A percentile compares a stretch with the other conserved stretches of the same genome.
Evolutionary conservation across 176 grass and related monocot genomes (phyloP).

Genomic region (Triticum dicoccoides): DNA sequence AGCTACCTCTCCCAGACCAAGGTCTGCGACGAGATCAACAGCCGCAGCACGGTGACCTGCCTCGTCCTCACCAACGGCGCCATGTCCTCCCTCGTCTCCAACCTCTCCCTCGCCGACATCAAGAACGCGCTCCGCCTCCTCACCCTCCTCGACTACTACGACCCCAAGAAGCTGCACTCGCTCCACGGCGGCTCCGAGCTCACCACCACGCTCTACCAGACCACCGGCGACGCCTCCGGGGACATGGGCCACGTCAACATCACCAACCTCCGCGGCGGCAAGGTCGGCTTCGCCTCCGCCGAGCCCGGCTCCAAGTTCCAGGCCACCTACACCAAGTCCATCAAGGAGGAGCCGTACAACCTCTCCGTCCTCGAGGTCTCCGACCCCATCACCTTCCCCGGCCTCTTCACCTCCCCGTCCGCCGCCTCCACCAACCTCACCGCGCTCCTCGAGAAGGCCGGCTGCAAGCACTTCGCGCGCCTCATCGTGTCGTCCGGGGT

Average conservation of each 20-base stretch:
- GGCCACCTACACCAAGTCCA: slow-evolving; percentile 72
- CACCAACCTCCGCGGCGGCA: slow-evolving; percentile 86
- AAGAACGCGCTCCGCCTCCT: slow-evolving; percentile 95
- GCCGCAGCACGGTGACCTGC: slow-evolving; percentile 68
- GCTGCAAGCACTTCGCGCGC: slow-evolving; percentile 81
- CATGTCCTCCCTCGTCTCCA: slow-evolving; percentile 75
- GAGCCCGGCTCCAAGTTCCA: slow-evolving; percentile 69
- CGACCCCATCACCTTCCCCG: slow-evolving; percentile 78
- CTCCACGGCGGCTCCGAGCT: slow-evolving; percentile 68
- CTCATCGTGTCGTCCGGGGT: slow-evolving; percentile 78
- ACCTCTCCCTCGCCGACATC: slow-evolving; percentile 70
- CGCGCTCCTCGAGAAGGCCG: slow-evolving; percentile 84
- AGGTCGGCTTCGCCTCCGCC: slow-evolving; percentile 81
- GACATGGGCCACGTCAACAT: slow-evolving; percentile 98
- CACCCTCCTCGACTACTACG: slow-evolving; percentile 93
- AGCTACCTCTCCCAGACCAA: slow-evolving; percentile 92
- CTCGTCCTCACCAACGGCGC: slow-evolving; percentile 87
- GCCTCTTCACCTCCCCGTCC: slow-evolving; percentile 62
- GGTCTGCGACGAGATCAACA: slow-evolving; percentile 96
- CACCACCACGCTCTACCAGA: slow-evolving; percentile 91
- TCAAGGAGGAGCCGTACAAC: slow-evolving; percentile 75
- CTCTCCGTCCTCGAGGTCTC: slow-evolving; percentile 93
- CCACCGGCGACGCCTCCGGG: slow-evolving; percentile 72
- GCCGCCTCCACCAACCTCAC: slow-evolving; percentile 68
- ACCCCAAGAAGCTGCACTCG: slow-evolving; percentile 86